Evolutionary conservation across 2,329 filamentous ascomycete genomes (phyloP).

Genomic region (Didymella segeticola): DNA sequence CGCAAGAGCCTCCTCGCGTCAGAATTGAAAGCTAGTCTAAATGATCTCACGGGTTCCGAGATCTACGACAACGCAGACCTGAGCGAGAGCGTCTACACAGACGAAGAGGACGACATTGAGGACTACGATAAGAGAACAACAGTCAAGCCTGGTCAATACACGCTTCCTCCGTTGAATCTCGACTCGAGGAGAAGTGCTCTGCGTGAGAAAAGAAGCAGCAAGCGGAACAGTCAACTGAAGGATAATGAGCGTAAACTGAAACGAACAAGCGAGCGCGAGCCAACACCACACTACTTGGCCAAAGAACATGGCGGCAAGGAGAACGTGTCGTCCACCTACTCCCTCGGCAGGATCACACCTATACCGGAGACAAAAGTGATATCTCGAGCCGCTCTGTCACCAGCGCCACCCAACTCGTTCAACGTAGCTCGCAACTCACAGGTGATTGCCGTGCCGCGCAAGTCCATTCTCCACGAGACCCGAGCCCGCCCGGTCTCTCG

Average conservation of each 20-base stretch:
- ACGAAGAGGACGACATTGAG: slow-evolving; percentile 37
- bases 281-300: slow-evolving; percentile 32
- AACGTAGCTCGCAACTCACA: slow-evolving; percentile 8
- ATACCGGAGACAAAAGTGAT: slow-evolving; percentile 19
- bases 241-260: slow-evolving; percentile 29
- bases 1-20: slow-evolving; percentile 29
- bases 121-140: slow-evolving; percentile 32
- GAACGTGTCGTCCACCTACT: slow-evolving; percentile 37
- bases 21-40: slow-evolving; percentile 33
- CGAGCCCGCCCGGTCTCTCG: slow-evolving; percentile 5
- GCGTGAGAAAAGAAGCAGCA: slow-evolving; percentile 22
- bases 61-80: slow-evolving; percentile 41
- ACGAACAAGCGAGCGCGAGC: slow-evolving; percentile 35
- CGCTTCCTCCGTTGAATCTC: slow-evolving; percentile 31
- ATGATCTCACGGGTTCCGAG: slow-evolving; percentile 32
- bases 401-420: slow-evolving; percentile 18
- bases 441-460: slow-evolving; percentile 17
- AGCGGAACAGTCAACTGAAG: slow-evolving; percentile 17
- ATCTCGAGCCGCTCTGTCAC: slow-evolving; percentile 22
- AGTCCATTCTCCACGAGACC: slow-evolving; percentile 10
- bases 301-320: slow-evolving; percentile 43
- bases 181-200: slow-evolving; percentile 19
- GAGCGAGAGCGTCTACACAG: slow-evolving; percentile 41
- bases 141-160: slow-evolving; percentile 30
- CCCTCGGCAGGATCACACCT: slow-evolving; percentile 19